Conservation (phyloP, 495 filamentous ascomycete genomes). For the Delitschia confertaspora region DNA sequence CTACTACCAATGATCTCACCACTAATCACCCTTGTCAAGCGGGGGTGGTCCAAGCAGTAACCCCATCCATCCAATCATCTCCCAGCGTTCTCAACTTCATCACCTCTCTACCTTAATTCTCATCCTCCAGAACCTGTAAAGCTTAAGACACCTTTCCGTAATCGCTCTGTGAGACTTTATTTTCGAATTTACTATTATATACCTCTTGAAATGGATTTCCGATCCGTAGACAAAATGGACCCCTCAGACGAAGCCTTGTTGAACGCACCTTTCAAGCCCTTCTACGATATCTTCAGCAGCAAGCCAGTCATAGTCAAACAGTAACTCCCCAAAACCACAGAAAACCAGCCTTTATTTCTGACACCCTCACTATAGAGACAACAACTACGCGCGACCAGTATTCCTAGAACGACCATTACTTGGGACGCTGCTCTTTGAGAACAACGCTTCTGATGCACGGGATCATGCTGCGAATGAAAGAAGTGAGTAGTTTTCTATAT, state of each 20-base stretch:
- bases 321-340: conserved; percentile 9
- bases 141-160: too few species aligned
- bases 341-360: neutral
- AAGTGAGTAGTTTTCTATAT: conserved; percentile 41
- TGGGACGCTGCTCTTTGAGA: conserved; percentile 80
- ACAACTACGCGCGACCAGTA: conserved; percentile 33
- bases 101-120: too few species aligned
- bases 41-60: too few species aligned
- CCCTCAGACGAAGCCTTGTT: conserved; percentile 18
- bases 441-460: conserved; percentile 76
- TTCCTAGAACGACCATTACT: conserved; percentile 65
- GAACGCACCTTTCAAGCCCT: conserved; percentile 30
- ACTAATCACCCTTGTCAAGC: too few species aligned
- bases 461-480: conserved; percentile 73
- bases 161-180: neutral
- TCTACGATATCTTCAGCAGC: conserved; percentile 30
- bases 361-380: conserved; percentile 29
- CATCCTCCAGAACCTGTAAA: too few species aligned
- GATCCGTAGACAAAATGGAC: conserved; percentile 11
- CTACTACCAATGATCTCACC: neutral
- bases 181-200: neutral
- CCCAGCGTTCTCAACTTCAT: too few species aligned
- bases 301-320: conserved; percentile 35
- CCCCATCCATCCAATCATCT: too few species aligned
- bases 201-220: conserved; percentile 9